phyloP scores from a whole-genome alignment of 2,329 filamentous ascomycete species.

The Monosporascus sp. region DNA sequence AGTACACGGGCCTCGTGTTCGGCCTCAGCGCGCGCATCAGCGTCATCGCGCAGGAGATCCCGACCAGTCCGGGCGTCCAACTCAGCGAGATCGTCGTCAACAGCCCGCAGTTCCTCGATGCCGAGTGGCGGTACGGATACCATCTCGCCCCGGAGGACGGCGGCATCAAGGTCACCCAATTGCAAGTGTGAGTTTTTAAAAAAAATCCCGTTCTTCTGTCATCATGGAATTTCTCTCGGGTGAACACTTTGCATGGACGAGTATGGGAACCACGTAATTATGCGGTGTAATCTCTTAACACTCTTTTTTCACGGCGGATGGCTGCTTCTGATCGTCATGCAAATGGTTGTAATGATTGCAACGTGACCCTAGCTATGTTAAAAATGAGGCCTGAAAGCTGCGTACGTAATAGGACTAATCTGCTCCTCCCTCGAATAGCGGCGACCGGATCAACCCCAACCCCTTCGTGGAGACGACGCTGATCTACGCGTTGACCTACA shows the following conservation, averaged over 20 bases:
- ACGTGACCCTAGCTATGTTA: neutral
- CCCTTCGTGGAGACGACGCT: constrained; percentile 91
- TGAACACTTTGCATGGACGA: neutral
- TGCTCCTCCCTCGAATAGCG: constrained; percentile 28
- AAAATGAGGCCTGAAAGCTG: neutral
- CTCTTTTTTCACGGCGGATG: too few relatives aligned
- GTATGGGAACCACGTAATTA: neutral
- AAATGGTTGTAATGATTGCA: too few relatives aligned
- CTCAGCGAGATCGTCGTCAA: constrained; percentile 73
- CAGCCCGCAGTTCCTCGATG: constrained; percentile 86
- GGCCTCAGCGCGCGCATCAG: constrained; percentile 65
- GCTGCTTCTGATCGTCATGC: too few relatives aligned
- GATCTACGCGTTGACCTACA: constrained; percentile 81
- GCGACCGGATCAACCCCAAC: constrained; percentile 51
- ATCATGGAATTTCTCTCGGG: neutral
- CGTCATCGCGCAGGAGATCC: constrained; percentile 53
- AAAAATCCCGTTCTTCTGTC: constrained; percentile 2
- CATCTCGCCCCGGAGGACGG: constrained; percentile 64
- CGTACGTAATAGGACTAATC: constrained; percentile 4
- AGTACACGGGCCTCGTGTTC: constrained; percentile 72
- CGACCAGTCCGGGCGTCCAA: constrained; percentile 58
- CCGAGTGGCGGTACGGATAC: constrained; percentile 84
- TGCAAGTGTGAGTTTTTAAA: constrained; percentile 56
- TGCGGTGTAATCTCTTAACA: too few relatives aligned
- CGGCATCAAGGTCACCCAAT: constrained; percentile 77